Base-by-base conservation (phyloP, 1,139 yeast genomes). In the Yamadazyma dushanensis region DNA sequence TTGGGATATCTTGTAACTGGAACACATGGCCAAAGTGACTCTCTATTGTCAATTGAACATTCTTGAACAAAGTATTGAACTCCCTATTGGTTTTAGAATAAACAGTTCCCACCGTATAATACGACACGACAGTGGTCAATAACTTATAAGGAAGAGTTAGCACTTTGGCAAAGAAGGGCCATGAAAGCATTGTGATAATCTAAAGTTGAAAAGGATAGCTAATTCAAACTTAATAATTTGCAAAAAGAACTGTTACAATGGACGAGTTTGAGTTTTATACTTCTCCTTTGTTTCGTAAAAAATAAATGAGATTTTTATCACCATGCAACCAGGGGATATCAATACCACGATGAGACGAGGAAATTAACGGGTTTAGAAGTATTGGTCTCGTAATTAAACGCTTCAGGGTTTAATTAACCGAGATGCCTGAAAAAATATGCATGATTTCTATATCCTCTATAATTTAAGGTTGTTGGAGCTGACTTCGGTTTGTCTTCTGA, bases 401-500 rank as follows among this genome's bases (percentile, higher is more conserved):
- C n/a, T n/a, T n/a, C n/a, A n/a, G n/a, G n/a, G n/a, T n/a, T n/a
- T n/a, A n/a, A n/a, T n/a, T n/a, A n/a, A n/a, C n/a, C n/a, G n/a
- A n/a, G n/a, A n/a, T n/a, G n/a, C n/a, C n/a, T n/a, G 8, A 7
- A 22, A n/a, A n/a, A n/a, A n/a, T n/a, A n/a, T n/a, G n/a, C n/a
- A n/a, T n/a, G n/a, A n/a, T 24, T 19, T 14, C 16, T 23, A n/a
- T n/a, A n/a, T 25, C 15, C n/a, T 25, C 29, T 50, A 58, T 24
- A 59, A 48, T 38, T 50, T 59, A 35, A 59, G 51, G 31, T 44
- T 56, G 40, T 47, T 56, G 10, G 61, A 53, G 5, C 44, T 46
- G 34, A 54, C 50, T 10, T 50, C 45, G 10, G 41, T 48, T n/a
- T 44, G 40, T 53, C 69, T 77, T 54, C 78, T 79, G 34, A 72